Conservation (phyloP, 768 basidiomycete genomes). For the Suillus bovinus region DNA sequence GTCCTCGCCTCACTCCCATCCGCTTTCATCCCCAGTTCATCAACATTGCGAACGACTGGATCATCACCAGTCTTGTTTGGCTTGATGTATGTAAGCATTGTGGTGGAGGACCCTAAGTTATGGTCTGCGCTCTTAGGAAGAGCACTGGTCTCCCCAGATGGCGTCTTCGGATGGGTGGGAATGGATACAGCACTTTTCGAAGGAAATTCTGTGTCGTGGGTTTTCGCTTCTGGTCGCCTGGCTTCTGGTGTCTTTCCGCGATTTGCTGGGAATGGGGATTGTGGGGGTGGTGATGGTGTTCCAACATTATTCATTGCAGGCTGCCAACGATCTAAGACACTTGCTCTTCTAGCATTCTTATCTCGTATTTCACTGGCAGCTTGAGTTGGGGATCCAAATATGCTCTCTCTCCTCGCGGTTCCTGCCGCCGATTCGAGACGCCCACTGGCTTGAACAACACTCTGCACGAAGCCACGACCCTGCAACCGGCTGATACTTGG, state of each 20-base stretch:
- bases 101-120: slow-evolving; percentile 73
- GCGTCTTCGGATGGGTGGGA: slow-evolving; percentile 34
- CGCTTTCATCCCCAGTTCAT: slow-evolving; percentile 44
- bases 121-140: slow-evolving; percentile 29
- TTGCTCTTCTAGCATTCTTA: slow-evolving; percentile 32
- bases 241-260: slow-evolving; percentile 40
- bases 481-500: slow-evolving; percentile 82
- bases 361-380: slow-evolving; percentile 39
- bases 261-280: slow-evolving; percentile 37
- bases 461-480: slow-evolving; percentile 86
- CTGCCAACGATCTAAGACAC: slow-evolving; percentile 79
- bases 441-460: slow-evolving; percentile 73
- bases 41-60: slow-evolving; percentile 32
- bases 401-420: slow-evolving; percentile 22
- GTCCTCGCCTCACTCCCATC: slow-evolving; percentile 33
- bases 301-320: slow-evolving; percentile 33
- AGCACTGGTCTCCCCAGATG: slow-evolving; percentile 24
- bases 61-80: slow-evolving; percentile 49
- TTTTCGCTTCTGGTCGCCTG: slow-evolving; percentile 25
- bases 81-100: slow-evolving; percentile 66
- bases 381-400: slow-evolving; percentile 34
- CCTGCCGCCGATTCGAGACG: slow-evolving; percentile 41
- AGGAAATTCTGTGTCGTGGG: slow-evolving; percentile 35
- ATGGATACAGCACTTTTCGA: slow-evolving; percentile 45
- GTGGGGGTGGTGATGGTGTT: slow-evolving; percentile 39